These are phyloP conservation scores for Pyracantha coccinea DNA, from an alignment of 331 rosid species.

Conservation along the genomic window DNA sequence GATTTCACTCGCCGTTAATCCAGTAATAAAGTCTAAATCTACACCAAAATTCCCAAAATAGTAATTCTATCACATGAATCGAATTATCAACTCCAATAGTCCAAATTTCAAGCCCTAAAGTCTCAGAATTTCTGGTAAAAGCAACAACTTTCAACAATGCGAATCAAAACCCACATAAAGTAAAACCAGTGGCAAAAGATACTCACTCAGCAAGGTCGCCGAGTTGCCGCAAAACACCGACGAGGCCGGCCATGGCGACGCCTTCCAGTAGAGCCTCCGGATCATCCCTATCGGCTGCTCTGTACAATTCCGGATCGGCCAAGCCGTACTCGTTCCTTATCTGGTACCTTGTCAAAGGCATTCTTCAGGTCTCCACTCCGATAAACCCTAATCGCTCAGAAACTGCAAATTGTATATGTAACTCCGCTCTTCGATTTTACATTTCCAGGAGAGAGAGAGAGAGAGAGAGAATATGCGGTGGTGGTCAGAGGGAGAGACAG, in stretches of 20 bases:
- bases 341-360: conserved; percentile 80
- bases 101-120: conserved; percentile 11
- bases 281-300: conserved; percentile 80
- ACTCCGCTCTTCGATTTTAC: conserved; percentile 13
- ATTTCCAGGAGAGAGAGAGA: conserved; percentile 28
- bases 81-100: background rate
- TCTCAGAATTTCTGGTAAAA: conserved; percentile 13
- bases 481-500: background rate
- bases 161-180: conserved; percentile 2
- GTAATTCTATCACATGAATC: background rate
- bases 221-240: conserved; percentile 91
- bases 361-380: conserved; percentile 19
- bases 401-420: background rate
- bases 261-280: conserved; percentile 89
- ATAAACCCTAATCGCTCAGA: conserved; percentile 14
- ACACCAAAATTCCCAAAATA: background rate
- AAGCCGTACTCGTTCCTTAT: conserved; percentile 63
- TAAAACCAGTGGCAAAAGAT: background rate
- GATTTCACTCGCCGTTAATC: conserved; percentile 2
- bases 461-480: background rate
- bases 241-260: conserved; percentile 82
- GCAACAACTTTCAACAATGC: background rate
- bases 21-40: background rate
- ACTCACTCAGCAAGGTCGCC: conserved; percentile 94
- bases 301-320: conserved; percentile 82